A percentile compares a stretch with the other conserved stretches of the same genome.
These are phyloP conservation scores for Dillenia suffruticosa DNA, from an alignment of 164 flowering plant genomes.

Conservation along the genomic window DNA sequence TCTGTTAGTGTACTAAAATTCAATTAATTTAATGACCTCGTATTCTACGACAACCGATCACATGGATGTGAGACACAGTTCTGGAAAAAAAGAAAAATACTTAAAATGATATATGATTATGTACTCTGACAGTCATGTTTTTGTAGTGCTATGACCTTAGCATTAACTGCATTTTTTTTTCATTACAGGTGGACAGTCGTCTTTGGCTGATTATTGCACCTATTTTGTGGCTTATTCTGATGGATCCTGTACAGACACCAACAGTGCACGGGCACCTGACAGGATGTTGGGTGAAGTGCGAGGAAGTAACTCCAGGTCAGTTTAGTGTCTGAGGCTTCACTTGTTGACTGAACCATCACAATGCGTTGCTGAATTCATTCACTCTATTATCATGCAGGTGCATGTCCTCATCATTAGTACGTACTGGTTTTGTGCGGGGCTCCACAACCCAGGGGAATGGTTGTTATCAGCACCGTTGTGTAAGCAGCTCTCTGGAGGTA, in stretches of 20 bases:
- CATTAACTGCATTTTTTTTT: background rate
- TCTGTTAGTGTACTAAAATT: background rate
- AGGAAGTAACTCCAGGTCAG: constrained; percentile 85
- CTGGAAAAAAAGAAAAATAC: too few species aligned
- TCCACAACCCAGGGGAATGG: constrained; percentile 96
- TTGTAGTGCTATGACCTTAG: too few species aligned
- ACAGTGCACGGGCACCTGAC: constrained; percentile 94
- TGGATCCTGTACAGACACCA: constrained; percentile 95
- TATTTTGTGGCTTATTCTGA: constrained; percentile 99
- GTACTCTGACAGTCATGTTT: too few species aligned
- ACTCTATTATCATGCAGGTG: constrained; percentile 44
- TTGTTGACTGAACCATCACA: background rate
- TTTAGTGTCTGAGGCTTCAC: constrained; percentile 4
- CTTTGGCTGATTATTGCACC: constrained; percentile 98
- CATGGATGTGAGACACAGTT: too few species aligned
- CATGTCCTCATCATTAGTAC: constrained; percentile 95
- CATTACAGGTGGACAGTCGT: constrained; percentile 89
- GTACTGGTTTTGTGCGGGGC: constrained; percentile 94
- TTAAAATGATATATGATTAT: too few species aligned
- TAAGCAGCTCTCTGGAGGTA: constrained; percentile 85
- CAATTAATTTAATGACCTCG: too few species aligned
- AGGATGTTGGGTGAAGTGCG: constrained; percentile 99
- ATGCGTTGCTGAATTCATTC: background rate
- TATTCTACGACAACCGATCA: too few species aligned
- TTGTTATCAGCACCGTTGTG: constrained; percentile 95